Base-by-base conservation (phyloP, 768 basidiomycete genomes). In the Hydnomerulius pinastri region DNA sequence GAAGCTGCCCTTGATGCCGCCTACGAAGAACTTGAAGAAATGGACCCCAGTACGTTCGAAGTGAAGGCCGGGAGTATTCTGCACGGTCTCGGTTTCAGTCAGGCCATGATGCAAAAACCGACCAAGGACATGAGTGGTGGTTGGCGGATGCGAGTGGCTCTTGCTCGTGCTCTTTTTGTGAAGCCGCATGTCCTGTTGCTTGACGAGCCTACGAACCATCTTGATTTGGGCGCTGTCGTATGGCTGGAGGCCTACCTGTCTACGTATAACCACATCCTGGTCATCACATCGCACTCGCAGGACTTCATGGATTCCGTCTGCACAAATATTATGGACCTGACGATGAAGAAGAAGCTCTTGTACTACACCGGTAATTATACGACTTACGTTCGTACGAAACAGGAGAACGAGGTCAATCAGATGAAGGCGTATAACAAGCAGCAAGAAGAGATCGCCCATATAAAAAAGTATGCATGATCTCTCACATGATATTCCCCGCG, bases 361-460 rank as follows among this genome's bases (percentile, higher is more conserved):
- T 97, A 97, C 71, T 98, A 98, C 72, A 84, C 85, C 55, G 96
- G 95, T 75, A 98, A 98, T 72, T 98, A 97, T 76, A 79, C 92
- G 42, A 92, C 90, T n/a, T 98, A 93, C 73, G 95, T 98, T 58
- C 86, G 92, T 67, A 98, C 96, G 50, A 95, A 89, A 79, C 63
- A 75, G 61, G 96, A 99, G 80, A 99, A 99, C 77, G 96, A 99
- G 77, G 87, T 94, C 66, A 99, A 98, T 71, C 94, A 97, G 76
- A 97, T 98, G 94, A 99, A 99, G 79, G 97, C 96, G 45, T 99
- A 98, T 72, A 65, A 85, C 61, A 99, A 99, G 73, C 96, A 99
- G 68, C 96, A 99, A 70, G 96, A 99, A 40, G 96, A 98, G 73
- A 98, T 98, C 60, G 82, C 83, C 20, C 96, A 99, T 72, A 98